These are phyloP conservation scores for Pichia rugopelliculosa DNA, from an alignment of 805 yeast species.

Conservation along the genomic window DNA sequence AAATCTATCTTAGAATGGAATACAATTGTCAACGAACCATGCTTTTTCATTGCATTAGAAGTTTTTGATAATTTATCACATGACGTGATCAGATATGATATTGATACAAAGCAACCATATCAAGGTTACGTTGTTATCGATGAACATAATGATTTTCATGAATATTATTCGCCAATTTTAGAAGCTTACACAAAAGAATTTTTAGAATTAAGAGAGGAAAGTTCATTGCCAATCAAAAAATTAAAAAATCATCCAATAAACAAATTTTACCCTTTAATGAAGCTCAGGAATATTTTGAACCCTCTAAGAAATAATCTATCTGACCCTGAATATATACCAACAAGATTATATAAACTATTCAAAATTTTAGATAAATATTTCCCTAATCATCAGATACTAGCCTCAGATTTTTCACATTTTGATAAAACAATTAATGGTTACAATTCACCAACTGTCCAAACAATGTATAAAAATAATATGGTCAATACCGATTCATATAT, in stretches of 20 bases:
- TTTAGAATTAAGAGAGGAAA: constrained; percentile 46
- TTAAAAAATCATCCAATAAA: constrained; percentile 49
- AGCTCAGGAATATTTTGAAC: constrained; percentile 41
- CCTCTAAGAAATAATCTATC: constrained; percentile 65
- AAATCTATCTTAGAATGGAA: constrained; percentile 75
- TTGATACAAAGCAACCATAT: constrained; percentile 53
- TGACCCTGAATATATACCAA: constrained; percentile 77
- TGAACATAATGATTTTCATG: constrained; percentile 65
- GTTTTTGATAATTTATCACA: constrained; percentile 82
- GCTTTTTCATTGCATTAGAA: constrained; percentile 73
- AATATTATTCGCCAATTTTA: constrained; percentile 57
- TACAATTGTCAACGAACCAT: constrained; percentile 49
- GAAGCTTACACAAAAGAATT: constrained; percentile 50
- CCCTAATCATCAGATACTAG: constrained; percentile 68
- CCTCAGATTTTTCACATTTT: constrained; percentile 58
- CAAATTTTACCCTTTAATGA: constrained; percentile 37
- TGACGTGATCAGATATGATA: constrained; percentile 72
- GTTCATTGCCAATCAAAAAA: constrained; percentile 30
- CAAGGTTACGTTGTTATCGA: constrained; percentile 77
- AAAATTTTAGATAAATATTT: constrained; percentile 54
- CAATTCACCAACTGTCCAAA: constrained; percentile 74
- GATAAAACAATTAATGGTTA: constrained; percentile 50
- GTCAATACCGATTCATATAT: constrained; percentile 65
- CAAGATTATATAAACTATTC: constrained; percentile 59
- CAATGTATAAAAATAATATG: constrained; percentile 59